phyloP scores from a whole-genome alignment of 768 basidiomycete genomes.

The Omphalotus guepiniiformis region DNA sequence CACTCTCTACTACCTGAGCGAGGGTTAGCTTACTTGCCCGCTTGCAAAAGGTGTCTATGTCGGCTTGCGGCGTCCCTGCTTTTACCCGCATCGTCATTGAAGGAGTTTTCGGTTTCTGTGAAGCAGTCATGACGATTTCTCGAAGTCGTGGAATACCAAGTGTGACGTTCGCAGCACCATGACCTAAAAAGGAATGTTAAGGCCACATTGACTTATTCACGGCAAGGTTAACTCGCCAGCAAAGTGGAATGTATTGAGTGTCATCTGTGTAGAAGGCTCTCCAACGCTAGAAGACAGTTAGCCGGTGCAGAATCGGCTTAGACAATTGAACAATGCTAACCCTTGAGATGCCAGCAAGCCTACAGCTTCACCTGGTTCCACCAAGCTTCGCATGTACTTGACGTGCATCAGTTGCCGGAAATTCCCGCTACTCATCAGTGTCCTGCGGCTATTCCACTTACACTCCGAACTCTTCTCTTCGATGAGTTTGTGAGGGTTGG shows the following conservation, averaged over 20 bases:
- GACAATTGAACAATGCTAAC: conserved; percentile 40
- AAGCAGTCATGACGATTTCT: conserved; percentile 99
- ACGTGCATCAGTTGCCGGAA: conserved; percentile 86
- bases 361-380: conserved; percentile 98
- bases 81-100: conserved; percentile 88
- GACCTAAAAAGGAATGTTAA: conserved; percentile 50
- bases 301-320: not conserved
- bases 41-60: conserved; percentile 82
- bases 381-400: conserved; percentile 89
- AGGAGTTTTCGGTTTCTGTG: conserved; percentile 92
- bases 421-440: conserved; percentile 42
- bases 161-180: conserved; percentile 98
- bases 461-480: conserved; percentile 33
- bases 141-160: conserved; percentile 97
- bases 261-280: conserved; percentile 99
- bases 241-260: conserved; percentile 98
- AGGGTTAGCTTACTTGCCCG: conserved; percentile 80
- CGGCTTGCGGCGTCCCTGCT: conserved; percentile 42
- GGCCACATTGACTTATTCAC: not conserved
- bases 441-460: conserved; percentile 39
- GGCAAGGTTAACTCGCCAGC: conserved; percentile 58
- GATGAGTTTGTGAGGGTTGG: conserved; percentile 55
- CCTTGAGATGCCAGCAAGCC: conserved; percentile 96
- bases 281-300: conserved; percentile 64
- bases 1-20: conserved; percentile 82